Percentiles rank a stretch among this genome's conserved stretches.
These are phyloP conservation scores for Salix viminalis DNA, from an alignment of 345 rosid genomes.

Conservation along the genomic window DNA sequence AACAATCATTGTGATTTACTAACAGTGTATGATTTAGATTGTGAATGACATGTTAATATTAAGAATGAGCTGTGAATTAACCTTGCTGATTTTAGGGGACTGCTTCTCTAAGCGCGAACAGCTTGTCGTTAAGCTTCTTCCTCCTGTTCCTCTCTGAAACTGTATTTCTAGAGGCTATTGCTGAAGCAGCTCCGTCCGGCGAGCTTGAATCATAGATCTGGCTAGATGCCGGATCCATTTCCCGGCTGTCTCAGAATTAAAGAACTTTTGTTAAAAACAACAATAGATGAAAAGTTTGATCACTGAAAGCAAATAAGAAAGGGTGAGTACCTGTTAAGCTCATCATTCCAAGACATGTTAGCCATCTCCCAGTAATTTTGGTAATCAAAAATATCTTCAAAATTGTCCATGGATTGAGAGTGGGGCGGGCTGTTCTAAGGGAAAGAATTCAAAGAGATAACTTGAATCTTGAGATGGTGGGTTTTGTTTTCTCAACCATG, in stretches of 20 bases:
- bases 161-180: slow-evolving; percentile 72
- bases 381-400: slow-evolving; percentile 44
- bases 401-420: slow-evolving; percentile 15
- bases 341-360: slow-evolving; percentile 51
- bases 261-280: neutral
- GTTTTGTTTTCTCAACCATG: neutral
- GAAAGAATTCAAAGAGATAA: neutral
- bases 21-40: no score
- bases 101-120: slow-evolving; percentile 80
- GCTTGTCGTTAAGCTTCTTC: slow-evolving; percentile 81
- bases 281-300: neutral
- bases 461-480: neutral
- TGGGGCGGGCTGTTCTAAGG: no score
- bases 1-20: no score
- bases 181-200: slow-evolving; percentile 80
- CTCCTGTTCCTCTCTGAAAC: slow-evolving; percentile 83
- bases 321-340: slow-evolving; percentile 26
- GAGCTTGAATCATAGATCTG: slow-evolving; percentile 78
- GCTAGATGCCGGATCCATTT: slow-evolving; percentile 12
- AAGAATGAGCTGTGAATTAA: neutral
- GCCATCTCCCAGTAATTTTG: slow-evolving; percentile 55
- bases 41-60: neutral
- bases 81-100: slow-evolving; percentile 96
- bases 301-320: neutral
- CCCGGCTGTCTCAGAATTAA: slow-evolving; percentile 16